Evolutionary conservation across 2,329 filamentous ascomycete species (phyloP).

Genomic region (Phialocephala sp.): DNA sequence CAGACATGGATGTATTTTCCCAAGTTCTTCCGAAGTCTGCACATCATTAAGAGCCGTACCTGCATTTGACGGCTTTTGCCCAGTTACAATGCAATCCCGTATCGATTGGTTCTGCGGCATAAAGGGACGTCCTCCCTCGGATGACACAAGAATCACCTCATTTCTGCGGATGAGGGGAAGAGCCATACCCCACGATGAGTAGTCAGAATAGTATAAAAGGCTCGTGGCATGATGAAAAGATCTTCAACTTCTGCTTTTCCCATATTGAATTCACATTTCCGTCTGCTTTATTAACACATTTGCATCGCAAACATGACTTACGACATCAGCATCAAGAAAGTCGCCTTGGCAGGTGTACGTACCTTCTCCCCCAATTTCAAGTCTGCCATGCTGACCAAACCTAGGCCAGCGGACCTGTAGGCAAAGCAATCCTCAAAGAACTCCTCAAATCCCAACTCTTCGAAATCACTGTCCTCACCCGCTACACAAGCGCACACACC

Average conservation of each 20-base stretch:
- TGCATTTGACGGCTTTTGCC: not conserved
- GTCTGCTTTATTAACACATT: not conserved
- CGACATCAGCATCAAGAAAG: constrained; percentile 33
- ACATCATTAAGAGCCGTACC: not conserved
- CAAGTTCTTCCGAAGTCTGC: constrained; percentile 4
- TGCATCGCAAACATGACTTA: constrained; percentile 27
- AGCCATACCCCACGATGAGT: constrained; percentile 18
- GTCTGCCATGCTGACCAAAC: not conserved
- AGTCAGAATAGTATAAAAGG: constrained; percentile 16
- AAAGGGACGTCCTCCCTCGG: constrained; percentile 13
- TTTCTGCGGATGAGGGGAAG: constrained; percentile 27
- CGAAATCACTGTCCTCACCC: constrained; percentile 56
- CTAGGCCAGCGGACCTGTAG: constrained; percentile 23
- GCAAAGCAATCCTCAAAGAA: constrained; percentile 33
- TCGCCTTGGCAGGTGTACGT: constrained; percentile 35
- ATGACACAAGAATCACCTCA: constrained; percentile 21
- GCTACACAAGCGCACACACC: constrained; percentile 36
- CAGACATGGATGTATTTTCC: not conserved
- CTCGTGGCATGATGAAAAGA: constrained; percentile 5
- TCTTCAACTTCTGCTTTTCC: not conserved
- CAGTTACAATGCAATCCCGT: not conserved
- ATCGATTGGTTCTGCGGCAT: constrained; percentile 6
- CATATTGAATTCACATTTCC: not conserved
- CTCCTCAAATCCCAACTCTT: constrained; percentile 41
- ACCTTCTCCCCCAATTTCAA: not conserved